Evolutionary conservation across 805 yeast genomes (phyloP).

Genomic region (Pichia exigua): DNA sequence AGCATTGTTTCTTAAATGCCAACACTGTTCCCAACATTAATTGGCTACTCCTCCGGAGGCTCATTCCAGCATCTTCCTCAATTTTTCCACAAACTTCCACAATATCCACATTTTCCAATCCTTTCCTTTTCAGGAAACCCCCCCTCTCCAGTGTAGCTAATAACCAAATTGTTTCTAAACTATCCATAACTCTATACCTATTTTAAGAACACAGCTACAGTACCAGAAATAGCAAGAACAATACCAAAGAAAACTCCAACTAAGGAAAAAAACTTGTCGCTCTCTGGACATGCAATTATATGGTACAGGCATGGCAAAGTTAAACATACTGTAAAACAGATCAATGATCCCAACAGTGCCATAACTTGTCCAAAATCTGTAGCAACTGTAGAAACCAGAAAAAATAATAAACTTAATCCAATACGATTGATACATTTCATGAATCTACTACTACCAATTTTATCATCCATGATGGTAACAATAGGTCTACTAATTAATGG

Average conservation of each 20-base stretch:
- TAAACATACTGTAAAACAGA: conserved; percentile 73
- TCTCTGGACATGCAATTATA: conserved; percentile 42
- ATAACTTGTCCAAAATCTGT: conserved; percentile 79
- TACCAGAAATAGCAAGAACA: conserved; percentile 47
- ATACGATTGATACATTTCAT: conserved; percentile 26
- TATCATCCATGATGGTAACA: conserved; percentile 53
- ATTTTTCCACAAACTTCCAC: conserved; percentile 32
- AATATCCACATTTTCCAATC: conserved; percentile 32
- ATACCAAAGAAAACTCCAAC: neutral
- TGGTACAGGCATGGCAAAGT: conserved; percentile 73
- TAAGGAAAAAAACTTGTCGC: conserved; percentile 1
- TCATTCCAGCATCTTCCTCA: conserved; percentile 14
- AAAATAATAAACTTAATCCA: conserved; percentile 48
- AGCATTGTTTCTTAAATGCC: conserved; percentile 38
- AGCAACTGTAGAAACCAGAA: conserved; percentile 51
- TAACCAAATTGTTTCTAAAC: conserved; percentile 4
- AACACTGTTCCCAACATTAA: conserved; percentile 43
- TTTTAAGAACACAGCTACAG: conserved; percentile 40
- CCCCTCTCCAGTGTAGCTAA: conserved; percentile 4
- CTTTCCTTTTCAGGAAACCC: conserved; percentile 18
- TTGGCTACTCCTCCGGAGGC: conserved; percentile 32
- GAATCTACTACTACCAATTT: neutral
- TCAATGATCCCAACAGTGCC: conserved; percentile 72
- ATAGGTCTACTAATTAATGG: conserved; percentile 82
- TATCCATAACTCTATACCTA: neutral